Evolutionary conservation across 176 grass and related monocot species (phyloP), one percentile per base, ranked within the genome.

Genomic region (Triticum timopheevii): DNA sequence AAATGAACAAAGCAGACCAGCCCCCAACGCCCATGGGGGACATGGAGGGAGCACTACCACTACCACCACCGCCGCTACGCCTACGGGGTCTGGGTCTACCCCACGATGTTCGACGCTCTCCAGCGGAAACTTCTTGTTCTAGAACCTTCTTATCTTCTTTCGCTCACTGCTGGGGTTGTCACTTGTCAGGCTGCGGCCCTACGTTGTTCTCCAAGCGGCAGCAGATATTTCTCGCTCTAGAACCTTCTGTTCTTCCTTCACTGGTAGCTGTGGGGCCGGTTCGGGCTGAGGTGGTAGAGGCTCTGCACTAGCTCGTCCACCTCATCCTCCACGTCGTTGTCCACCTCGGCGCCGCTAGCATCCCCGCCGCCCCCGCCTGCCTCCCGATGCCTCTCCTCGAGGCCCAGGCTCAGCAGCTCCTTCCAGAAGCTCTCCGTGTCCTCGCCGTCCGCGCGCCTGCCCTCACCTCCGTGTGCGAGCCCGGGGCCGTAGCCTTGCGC

Each of bases 381-480:
- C n/a, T 47, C 56, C 1, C 56, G 10, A 19, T 67, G 61, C 77
- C 69, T 83, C 81, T 91, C 81, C 76, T 87, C 81, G 1, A 91
- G 85, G 1, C 89, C 77, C 1, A 84, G 85, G 35, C 34, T 91
- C 16, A 98, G 86, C 86, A 98, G 83, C 86, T 98, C 88, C 84
- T 88, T 90, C 96, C 96, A 98, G 78, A 98, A 98, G 81, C 79
- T 96, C 90, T 81, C 83, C 66, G 84, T 90, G 91, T 79, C 89
- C 65, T 63, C 88, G 50, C 68, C 78, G 20, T 75, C 72, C 7
- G 24, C 42, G 70, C 3, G 20, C 61, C 45, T 1, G 28, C 59
- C 49, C 5, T 59, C 45, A 20, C 8, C 80, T 1, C 25, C 85
- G 34, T 83, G 23, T 6, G 33, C 54, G 1, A 78, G 58, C 23